A percentile compares a stretch with the other conserved stretches of the same genome.
These are phyloP conservation scores for Elsinoe arachidis DNA, from an alignment of 2,329 filamentous ascomycete genomes.

Conservation along the genomic window DNA sequence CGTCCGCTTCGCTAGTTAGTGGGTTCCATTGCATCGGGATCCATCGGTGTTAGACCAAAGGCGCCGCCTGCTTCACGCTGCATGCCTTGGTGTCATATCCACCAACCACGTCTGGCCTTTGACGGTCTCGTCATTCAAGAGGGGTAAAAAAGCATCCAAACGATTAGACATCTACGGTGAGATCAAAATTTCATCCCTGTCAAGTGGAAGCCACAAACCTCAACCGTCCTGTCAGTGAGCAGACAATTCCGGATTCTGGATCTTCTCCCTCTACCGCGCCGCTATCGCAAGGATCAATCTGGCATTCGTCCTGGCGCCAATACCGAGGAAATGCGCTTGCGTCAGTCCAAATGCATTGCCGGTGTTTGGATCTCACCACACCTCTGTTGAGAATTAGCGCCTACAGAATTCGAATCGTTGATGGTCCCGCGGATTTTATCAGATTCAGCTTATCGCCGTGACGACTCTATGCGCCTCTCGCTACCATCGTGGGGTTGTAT, in stretches of 20 bases:
- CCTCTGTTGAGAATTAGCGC: not conserved
- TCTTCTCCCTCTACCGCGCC: not conserved
- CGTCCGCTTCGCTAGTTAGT: not conserved
- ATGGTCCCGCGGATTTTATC: not conserved
- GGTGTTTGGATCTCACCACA: not conserved
- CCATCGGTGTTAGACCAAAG: not conserved
- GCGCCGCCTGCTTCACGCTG: not conserved
- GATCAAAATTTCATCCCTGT: not conserved
- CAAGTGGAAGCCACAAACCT: not conserved
- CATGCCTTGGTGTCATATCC: conserved; percentile 2
- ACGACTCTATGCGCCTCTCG: not conserved
- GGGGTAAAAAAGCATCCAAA: not conserved
- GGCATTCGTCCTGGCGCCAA: not conserved
- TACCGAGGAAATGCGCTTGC: not conserved
- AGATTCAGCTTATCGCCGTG: not conserved
- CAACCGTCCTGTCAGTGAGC: not conserved
- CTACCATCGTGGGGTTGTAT: not conserved
- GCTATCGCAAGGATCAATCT: not conserved
- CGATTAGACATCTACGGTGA: not conserved
- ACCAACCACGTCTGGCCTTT: not conserved
- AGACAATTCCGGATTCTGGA: not conserved
- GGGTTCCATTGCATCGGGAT: not conserved
- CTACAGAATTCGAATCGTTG: not conserved
- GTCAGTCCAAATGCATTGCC: not conserved
- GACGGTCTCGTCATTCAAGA: not conserved